Evolutionary conservation across 1,284 basidiomycete species (phyloP).

Genomic region (Ustilago cynodontis): DNA sequence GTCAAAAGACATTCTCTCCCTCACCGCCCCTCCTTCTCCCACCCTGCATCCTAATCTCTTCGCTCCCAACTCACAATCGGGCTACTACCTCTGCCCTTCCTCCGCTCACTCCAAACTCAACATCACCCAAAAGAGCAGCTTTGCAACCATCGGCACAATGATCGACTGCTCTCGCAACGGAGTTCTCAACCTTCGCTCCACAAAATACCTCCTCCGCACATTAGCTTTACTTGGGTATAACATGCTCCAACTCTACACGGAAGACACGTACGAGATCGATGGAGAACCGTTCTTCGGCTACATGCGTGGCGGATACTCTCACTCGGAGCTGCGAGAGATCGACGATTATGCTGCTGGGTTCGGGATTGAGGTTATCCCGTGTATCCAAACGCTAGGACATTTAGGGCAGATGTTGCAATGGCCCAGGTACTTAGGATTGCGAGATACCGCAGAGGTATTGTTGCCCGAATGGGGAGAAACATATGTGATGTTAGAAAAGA

Average conservation of each 20-base stretch:
- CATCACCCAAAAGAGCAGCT: constrained; percentile 38
- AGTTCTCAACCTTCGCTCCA: constrained; percentile 64
- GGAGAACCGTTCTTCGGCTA: constrained; percentile 71
- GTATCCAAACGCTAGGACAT: constrained; percentile 71
- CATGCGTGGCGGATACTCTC: constrained; percentile 63
- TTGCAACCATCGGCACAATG: constrained; percentile 69
- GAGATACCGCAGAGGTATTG: constrained; percentile 70
- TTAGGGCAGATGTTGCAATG: constrained; percentile 71
- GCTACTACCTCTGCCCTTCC: constrained; percentile 24
- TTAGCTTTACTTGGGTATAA: constrained; percentile 69
- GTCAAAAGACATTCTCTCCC: constrained; percentile 26
- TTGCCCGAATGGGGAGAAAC: constrained; percentile 68
- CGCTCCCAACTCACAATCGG: neutral
- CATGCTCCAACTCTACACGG: constrained; percentile 68
- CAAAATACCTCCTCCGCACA: constrained; percentile 65
- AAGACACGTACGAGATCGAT: constrained; percentile 69
- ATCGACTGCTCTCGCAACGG: constrained; percentile 71
- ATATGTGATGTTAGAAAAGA: constrained; percentile 68
- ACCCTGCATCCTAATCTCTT: constrained; percentile 38
- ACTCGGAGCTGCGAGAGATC: constrained; percentile 65
- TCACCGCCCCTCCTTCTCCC: neutral
- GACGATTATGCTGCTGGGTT: constrained; percentile 67
- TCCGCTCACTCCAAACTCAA: constrained; percentile 32
- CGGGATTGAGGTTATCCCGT: constrained; percentile 64
- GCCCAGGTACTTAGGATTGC: constrained; percentile 67